A percentile compares a stretch with the other conserved stretches of the same genome.
Conservation (phyloP, 768 basidiomycete species). For the Boletus rubropictus region DNA sequence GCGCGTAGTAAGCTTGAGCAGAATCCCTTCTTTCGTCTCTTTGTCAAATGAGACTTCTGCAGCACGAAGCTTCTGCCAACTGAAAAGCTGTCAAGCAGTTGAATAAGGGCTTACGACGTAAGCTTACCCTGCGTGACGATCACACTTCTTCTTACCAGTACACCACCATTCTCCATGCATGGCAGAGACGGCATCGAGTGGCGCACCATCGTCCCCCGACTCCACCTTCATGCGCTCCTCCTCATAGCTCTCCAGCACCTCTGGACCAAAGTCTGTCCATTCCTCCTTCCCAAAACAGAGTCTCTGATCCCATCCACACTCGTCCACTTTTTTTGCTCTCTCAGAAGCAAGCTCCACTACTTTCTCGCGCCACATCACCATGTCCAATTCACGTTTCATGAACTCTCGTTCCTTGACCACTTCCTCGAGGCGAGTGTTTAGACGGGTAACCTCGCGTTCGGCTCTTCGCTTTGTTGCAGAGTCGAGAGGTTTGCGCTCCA, state of each 20-base stretch:
- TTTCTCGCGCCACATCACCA: slow-evolving; percentile 64
- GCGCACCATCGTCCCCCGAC: slow-evolving; percentile 34
- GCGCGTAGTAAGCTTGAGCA: slow-evolving; percentile 60
- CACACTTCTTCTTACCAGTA: slow-evolving; percentile 65
- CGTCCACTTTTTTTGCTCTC: slow-evolving; percentile 55
- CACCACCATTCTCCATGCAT: slow-evolving; percentile 70
- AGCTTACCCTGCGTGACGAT: slow-evolving; percentile 69
- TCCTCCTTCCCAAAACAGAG: slow-evolving; percentile 80
- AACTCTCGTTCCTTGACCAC: slow-evolving; percentile 58
- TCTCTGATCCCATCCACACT: slow-evolving; percentile 88
- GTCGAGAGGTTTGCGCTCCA: slow-evolving; percentile 16
- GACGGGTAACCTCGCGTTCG: slow-evolving; percentile 50
- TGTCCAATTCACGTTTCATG: slow-evolving; percentile 63
- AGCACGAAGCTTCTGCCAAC: slow-evolving; percentile 74
- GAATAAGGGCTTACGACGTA: neutral
- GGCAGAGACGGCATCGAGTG: slow-evolving; percentile 29
- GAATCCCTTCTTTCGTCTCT: slow-evolving; percentile 64
- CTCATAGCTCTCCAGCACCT: slow-evolving; percentile 68
- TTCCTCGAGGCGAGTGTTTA: slow-evolving; percentile 50
- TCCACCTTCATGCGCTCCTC: slow-evolving; percentile 35
- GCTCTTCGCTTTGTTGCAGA: slow-evolving; percentile 41
- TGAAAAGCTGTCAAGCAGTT: slow-evolving; percentile 25
- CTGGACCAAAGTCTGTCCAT: slow-evolving; percentile 61
- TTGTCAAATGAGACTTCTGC: slow-evolving; percentile 72
- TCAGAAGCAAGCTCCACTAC: slow-evolving; percentile 62